Evolutionary conservation across 1,284 basidiomycete species (phyloP).

Genomic region (Rhizoctonia solani): DNA sequence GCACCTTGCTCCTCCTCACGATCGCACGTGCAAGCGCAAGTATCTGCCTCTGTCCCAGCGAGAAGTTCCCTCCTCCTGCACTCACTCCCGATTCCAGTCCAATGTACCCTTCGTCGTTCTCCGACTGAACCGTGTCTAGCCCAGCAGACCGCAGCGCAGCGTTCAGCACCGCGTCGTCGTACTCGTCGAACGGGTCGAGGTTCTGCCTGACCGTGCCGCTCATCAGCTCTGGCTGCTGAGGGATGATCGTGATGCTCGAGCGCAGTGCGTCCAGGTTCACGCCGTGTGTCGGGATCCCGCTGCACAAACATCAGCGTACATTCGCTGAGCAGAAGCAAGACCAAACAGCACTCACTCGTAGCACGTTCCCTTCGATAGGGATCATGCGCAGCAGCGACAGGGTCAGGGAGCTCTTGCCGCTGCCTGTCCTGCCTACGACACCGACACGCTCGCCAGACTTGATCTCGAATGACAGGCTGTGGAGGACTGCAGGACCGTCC

Average conservation of each 20-base stretch:
- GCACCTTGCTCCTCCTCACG: too few relatives aligned
- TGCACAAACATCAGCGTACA: background rate
- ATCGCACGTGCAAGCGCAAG: too few relatives aligned
- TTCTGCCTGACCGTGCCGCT: too few relatives aligned
- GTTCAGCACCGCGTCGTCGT: too few relatives aligned
- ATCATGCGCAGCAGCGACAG: constrained; percentile 54
- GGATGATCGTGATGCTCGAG: constrained; percentile 50
- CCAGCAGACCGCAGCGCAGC: constrained; percentile 53
- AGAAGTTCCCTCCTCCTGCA: constrained; percentile 65
- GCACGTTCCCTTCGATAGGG: constrained; percentile 57
- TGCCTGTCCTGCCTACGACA: too few relatives aligned
- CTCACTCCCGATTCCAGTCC: constrained; percentile 52
- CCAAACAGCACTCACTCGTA: constrained; percentile 44
- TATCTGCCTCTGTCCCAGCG: constrained; percentile 75
- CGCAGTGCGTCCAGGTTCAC: constrained; percentile 65
- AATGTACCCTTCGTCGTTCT: constrained; percentile 46
- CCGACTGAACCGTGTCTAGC: constrained; percentile 41
- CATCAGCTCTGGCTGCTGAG: constrained; percentile 67
- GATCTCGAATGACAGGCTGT: too few relatives aligned
- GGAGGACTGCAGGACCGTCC: too few relatives aligned
- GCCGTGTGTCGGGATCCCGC: constrained; percentile 43
- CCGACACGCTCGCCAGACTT: too few relatives aligned
- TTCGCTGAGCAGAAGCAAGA: background rate
- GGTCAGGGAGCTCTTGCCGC: too few relatives aligned
- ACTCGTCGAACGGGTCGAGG: too few relatives aligned